Conservation (phyloP, 768 basidiomycete species). For the Cyclocybe cylindracea region DNA sequence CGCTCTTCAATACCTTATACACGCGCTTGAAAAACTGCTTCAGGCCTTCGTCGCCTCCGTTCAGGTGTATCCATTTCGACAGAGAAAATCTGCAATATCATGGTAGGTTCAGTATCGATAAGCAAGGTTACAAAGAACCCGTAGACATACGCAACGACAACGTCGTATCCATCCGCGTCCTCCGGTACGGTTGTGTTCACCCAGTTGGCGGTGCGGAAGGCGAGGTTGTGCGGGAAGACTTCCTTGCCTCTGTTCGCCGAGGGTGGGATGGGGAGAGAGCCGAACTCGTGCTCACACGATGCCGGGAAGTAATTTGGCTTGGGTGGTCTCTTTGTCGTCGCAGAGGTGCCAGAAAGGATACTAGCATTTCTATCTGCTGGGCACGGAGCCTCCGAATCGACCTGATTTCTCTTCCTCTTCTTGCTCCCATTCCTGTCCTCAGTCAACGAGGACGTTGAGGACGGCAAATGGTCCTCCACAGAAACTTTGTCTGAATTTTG, state of each 20-base stretch:
- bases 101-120: neutral
- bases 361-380: neutral
- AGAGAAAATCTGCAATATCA: conserved; percentile 68
- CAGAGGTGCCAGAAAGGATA: neutral
- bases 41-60: conserved; percentile 77
- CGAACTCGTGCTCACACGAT: conserved; percentile 76
- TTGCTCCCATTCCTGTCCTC: conserved; percentile 1
- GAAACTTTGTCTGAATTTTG: no score
- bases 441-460: neutral
- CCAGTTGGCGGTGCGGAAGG: conserved; percentile 79
- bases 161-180: conserved; percentile 68
- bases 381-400: neutral
- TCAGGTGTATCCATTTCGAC: conserved; percentile 92
- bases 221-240: conserved; percentile 77
- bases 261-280: conserved; percentile 69
- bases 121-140: no score
- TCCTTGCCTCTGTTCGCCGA: conserved; percentile 29
- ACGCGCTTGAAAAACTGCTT: conserved; percentile 65
- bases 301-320: conserved; percentile 66
- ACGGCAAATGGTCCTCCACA: neutral
- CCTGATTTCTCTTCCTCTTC: conserved; percentile 25
- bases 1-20: conserved; percentile 53
- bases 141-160: conserved; percentile 83
- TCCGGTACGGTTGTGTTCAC: conserved; percentile 51
- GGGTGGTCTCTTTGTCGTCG: neutral